These are phyloP conservation scores for Viridothelium virens DNA, from an alignment of 495 filamentous ascomycete species.

Conservation along the genomic window DNA sequence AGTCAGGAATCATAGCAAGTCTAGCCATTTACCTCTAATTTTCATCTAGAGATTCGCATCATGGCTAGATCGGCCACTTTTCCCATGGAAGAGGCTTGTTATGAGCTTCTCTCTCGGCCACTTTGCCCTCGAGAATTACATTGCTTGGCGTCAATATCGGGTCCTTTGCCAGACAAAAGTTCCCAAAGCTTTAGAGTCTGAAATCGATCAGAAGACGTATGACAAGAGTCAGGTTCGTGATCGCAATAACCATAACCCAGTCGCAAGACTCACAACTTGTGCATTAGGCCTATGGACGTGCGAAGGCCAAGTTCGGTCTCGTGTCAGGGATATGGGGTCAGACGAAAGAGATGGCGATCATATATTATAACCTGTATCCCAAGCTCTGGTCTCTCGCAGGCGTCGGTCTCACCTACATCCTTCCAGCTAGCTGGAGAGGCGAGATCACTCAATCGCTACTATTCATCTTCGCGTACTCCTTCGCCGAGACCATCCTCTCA, in stretches of 20 bases:
- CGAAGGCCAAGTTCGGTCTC: constrained; percentile 84
- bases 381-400: constrained; percentile 83
- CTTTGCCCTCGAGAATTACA: constrained; percentile 75
- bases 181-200: constrained; percentile 74
- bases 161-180: constrained; percentile 70
- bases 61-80: constrained; percentile 73
- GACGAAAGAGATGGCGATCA: constrained; percentile 74
- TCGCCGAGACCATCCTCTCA: constrained; percentile 67
- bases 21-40: not conserved
- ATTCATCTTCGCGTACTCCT: constrained; percentile 80
- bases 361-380: constrained; percentile 83
- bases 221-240: constrained; percentile 77
- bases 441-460: constrained; percentile 90
- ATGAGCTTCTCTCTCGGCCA: constrained; percentile 86
- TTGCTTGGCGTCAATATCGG: constrained; percentile 78
- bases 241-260: not conserved
- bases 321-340: constrained; percentile 74
- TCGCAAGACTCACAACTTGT: constrained; percentile 15
- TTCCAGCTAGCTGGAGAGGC: constrained; percentile 56
- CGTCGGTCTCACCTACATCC: constrained; percentile 59
- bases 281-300: constrained; percentile 75
- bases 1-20: not conserved
- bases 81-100: constrained; percentile 96
- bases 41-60: not conserved
- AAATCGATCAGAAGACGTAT: constrained; percentile 81